Evolutionary conservation across 805 yeast genomes (phyloP), one percentile per base, ranked within the genome.

Genomic region (Wickerhamia fluorescens): DNA sequence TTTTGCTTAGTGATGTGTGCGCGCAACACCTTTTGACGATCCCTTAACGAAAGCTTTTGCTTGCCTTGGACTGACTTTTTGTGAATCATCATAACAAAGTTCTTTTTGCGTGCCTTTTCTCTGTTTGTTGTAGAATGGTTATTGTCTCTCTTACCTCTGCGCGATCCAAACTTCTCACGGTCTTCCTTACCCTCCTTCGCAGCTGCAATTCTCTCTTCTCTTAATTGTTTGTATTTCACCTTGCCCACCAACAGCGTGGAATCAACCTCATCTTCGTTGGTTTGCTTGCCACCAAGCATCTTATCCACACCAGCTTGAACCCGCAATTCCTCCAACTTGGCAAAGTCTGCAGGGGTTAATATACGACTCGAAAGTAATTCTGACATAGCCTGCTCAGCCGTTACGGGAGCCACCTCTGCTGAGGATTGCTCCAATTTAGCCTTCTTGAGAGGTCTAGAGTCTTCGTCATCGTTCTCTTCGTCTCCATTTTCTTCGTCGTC

Each of bases 101-200:
- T 92, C 95, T 92, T 92, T 86, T 86, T 86, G 58, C 97, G 74
- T 14, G 87, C 94, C 74, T 92, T 92, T 61, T 94, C 96, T 59
- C 76, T 77, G 57, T 92, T 92, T 2, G 99, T 92, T 7, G 97
- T 88, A 16, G 95, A 84, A 52, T 81, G 96, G 31, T 71, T 71
- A 14, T 76, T 80, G 36, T 75, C 74, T 49, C 78, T 65, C 58
- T 78, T 79, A 48, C 95, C 94, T 63, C 75, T 83, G 53, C 78
- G 75, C 12, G 95, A 82, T 15, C 96, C 95, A 47, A 78, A 89
- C 56, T 80, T 81, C 33, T 83, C 95, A 51, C 96, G 74, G 35
- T 78, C 98, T 45, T 87, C 95, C 53, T 87, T 78, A 33, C 97
- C 98, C 58, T 88, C 97, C 54, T 65, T 72, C 27, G 85, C 87